phyloP scores from a whole-genome alignment of 768 basidiomycete genomes.

The Mycena haematopus region DNA sequence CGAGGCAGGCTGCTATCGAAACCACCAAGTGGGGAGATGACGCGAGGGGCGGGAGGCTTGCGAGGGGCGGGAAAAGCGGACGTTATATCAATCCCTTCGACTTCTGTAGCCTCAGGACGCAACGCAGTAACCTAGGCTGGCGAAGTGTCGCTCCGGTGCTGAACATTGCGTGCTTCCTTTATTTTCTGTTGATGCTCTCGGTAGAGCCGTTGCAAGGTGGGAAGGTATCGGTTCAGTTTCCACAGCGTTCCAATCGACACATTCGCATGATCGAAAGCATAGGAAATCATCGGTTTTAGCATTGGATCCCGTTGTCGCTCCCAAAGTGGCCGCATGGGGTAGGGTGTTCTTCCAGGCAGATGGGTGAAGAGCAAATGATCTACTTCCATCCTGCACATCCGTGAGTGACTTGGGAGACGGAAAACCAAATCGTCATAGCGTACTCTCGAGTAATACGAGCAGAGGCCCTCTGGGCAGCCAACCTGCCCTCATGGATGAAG shows the following conservation, averaged over 20 bases:
- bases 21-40: too few relatives aligned
- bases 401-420: background rate
- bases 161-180: background rate
- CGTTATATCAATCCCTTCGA: background rate
- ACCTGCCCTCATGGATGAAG: background rate
- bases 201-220: background rate
- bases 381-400: background rate
- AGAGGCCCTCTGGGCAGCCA: background rate
- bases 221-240: conserved; percentile 9
- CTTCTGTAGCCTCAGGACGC: background rate
- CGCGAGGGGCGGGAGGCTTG: too few relatives aligned
- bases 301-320: background rate
- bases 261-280: conserved; percentile 11
- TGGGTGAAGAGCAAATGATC: conserved; percentile 2
- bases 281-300: conserved; percentile 1
- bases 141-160: too few relatives aligned
- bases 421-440: background rate
- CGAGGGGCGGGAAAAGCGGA: background rate
- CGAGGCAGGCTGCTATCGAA: too few relatives aligned
- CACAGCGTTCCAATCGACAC: conserved; percentile 16
- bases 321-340: background rate
- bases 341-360: background rate
- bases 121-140: background rate
- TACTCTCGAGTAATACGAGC: background rate
- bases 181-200: background rate